These are phyloP conservation scores for Suhomyces choctaworum DNA, from an alignment of 1,139 yeast genomes.

Conservation along the genomic window DNA sequence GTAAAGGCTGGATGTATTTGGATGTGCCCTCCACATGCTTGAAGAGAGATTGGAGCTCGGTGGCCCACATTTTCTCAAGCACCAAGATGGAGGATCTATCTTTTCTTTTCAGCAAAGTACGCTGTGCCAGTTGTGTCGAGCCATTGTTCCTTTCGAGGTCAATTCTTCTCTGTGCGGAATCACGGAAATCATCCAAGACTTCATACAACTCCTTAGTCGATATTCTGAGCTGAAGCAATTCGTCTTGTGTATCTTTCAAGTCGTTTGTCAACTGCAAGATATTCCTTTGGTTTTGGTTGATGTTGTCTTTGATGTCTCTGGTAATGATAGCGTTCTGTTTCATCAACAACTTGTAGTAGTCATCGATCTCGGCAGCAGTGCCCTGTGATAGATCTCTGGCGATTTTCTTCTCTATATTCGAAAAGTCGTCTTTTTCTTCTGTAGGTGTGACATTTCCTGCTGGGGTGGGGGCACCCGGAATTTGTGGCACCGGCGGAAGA, in stretches of 20 bases:
- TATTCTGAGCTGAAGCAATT: slow-evolving; percentile 60
- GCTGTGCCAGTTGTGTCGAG: slow-evolving; percentile 8
- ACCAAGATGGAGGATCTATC: slow-evolving; percentile 73
- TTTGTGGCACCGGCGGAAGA: slow-evolving; percentile 44
- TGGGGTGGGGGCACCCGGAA: slow-evolving; percentile 20
- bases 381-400: slow-evolving; percentile 59
- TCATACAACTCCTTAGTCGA: slow-evolving; percentile 62
- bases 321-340: slow-evolving; percentile 55
- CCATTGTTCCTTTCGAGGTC: slow-evolving; percentile 38
- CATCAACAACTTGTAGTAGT: slow-evolving; percentile 59
- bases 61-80: slow-evolving; percentile 79
- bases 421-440: slow-evolving; percentile 17
- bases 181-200: slow-evolving; percentile 65
- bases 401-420: slow-evolving; percentile 50
- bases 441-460: slow-evolving; percentile 13
- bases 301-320: slow-evolving; percentile 63
- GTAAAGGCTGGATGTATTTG: slow-evolving; percentile 69
- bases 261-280: slow-evolving; percentile 69
- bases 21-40: slow-evolving; percentile 91
- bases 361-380: slow-evolving; percentile 72
- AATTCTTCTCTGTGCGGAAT: slow-evolving; percentile 63
- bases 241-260: slow-evolving; percentile 61
- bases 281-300: slow-evolving; percentile 72
- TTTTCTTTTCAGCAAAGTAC: slow-evolving; percentile 23
- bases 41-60: slow-evolving; percentile 68